phyloP scores from a whole-genome alignment of 2,329 filamentous ascomycete species.

The Fulvia fulva region DNA sequence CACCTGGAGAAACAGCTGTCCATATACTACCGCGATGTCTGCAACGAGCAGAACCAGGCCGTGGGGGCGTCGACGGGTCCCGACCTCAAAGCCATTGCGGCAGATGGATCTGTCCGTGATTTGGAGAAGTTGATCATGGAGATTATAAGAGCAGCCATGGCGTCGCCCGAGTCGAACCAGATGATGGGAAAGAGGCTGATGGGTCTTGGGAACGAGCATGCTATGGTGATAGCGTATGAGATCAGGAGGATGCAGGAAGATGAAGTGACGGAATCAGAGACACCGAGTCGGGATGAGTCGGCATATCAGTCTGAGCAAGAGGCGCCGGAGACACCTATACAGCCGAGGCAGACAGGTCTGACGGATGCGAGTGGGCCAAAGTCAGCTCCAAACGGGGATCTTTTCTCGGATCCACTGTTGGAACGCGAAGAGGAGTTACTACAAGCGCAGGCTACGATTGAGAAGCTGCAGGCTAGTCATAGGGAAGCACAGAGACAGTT shows the following conservation, averaged over 20 bases:
- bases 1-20: conserved; percentile 47
- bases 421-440: conserved; percentile 50
- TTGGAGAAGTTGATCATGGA: conserved; percentile 44
- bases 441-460: conserved; percentile 45
- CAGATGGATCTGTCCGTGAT: conserved; percentile 38
- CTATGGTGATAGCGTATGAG: conserved; percentile 33
- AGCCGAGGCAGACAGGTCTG: neutral
- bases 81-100: conserved; percentile 47
- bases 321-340: conserved; percentile 8
- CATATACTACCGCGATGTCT: conserved; percentile 47
- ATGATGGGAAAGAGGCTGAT: conserved; percentile 39
- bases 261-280: conserved; percentile 26
- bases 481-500: conserved; percentile 41
- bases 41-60: conserved; percentile 35
- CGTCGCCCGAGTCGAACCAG: conserved; percentile 46
- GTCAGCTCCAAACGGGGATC: conserved; percentile 16
- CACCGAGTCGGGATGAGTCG: conserved; percentile 29
- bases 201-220: conserved; percentile 31
- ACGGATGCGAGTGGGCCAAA: conserved; percentile 19
- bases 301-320: conserved; percentile 31
- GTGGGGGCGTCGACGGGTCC: conserved; percentile 35
- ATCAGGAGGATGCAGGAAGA: conserved; percentile 31
- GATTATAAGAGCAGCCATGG: conserved; percentile 47
- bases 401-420: conserved; percentile 42
- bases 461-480: conserved; percentile 41